Percentiles rank a stretch among this genome's conserved stretches.
phyloP scores from a whole-genome alignment of 352 stramenopile species.

The Phytophthora pini region DNA sequence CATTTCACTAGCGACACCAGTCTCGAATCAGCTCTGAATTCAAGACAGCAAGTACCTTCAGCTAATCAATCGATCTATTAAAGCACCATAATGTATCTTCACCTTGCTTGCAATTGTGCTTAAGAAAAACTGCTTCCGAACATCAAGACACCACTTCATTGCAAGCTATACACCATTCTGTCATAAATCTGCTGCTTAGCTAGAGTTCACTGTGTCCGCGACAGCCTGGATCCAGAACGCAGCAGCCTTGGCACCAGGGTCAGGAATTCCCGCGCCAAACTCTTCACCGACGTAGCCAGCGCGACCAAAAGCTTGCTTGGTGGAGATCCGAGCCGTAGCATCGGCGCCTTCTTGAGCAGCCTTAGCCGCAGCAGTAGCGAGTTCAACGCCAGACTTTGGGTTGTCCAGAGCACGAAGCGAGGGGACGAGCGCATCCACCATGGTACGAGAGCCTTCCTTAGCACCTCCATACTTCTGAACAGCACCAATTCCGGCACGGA shows the following conservation, averaged over 20 bases:
- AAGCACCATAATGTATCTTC: too few species aligned
- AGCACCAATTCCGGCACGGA: slow-evolving; percentile 80
- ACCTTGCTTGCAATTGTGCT: too few species aligned
- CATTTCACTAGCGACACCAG: too few species aligned
- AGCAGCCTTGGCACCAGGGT: slow-evolving; percentile 95
- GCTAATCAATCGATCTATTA: too few species aligned
- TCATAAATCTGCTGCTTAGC: slow-evolving; percentile 8
- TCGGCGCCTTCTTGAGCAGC: slow-evolving; percentile 91
- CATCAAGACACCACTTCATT: slow-evolving; percentile 12
- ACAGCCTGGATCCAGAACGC: slow-evolving; percentile 88
- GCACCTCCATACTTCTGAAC: slow-evolving; percentile 94
- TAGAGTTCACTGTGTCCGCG: slow-evolving; percentile 51
- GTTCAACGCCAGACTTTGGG: slow-evolving; percentile 30
- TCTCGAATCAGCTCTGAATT: too few species aligned
- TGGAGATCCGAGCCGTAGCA: slow-evolving; percentile 90
- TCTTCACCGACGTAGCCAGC: slow-evolving; percentile 92
- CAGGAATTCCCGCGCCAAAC: slow-evolving; percentile 86
- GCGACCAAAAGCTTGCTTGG: slow-evolving; percentile 72
- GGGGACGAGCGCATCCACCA: slow-evolving; percentile 96
- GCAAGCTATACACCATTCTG: background rate
- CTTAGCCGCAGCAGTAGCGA: slow-evolving; percentile 58
- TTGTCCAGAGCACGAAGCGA: slow-evolving; percentile 66
- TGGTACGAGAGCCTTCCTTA: slow-evolving; percentile 94
- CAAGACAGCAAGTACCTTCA: too few species aligned
- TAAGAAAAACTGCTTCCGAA: too few species aligned